Evolutionary conservation across 305 asterid species (phyloP), one percentile per base, ranked within the genome.

Genomic region (Fraxinus floribunda): DNA sequence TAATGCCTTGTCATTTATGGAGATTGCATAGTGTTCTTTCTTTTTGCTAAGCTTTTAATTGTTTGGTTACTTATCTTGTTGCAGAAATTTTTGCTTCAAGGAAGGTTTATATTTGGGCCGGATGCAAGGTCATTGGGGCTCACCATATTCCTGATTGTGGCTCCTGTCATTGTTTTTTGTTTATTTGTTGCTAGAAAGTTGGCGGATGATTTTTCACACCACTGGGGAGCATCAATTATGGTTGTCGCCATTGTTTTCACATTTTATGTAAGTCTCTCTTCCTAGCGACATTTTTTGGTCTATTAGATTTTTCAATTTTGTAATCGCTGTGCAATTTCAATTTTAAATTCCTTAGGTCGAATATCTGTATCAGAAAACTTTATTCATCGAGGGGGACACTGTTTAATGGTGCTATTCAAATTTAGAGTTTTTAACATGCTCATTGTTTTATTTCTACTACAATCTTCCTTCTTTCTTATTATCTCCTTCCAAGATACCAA

Each of bases 21-120:
- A 62, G 71, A 62, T 22, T 62, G 32, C 6, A 18, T 57, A n/a
- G 3, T 62, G 71, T 22, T 60, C 22, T 41, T 32, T 15, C 60
- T 44, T 24, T 38, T 60, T 76, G 11, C 57, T 52, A 66, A 1
- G n/a, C 70, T 73, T 52, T 41, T 34, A 3, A 49, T 77, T 18
- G 20, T 30, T 29, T n/a, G 76, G 7, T 62, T 32, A 62, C 49
- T 49, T 79, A n/a, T 79, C 46, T 32, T n/a, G 79, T 34, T 75
- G 82, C 89, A 89, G 92, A 89, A 73, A 82, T 89, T 89, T 84
- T 82, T 87, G 35, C 87, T 89, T 18, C 79, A 78, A 7, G 92
- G 88, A 79, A 84, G 92, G 84, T 86, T 89, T 68, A 82, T 89
- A 72, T 87, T 89, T 57, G 92, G 92, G 41, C 92, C 90, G 20